phyloP scores from a whole-genome alignment of 1,139 yeast genomes.

The Suhomyces yuchorum region DNA sequence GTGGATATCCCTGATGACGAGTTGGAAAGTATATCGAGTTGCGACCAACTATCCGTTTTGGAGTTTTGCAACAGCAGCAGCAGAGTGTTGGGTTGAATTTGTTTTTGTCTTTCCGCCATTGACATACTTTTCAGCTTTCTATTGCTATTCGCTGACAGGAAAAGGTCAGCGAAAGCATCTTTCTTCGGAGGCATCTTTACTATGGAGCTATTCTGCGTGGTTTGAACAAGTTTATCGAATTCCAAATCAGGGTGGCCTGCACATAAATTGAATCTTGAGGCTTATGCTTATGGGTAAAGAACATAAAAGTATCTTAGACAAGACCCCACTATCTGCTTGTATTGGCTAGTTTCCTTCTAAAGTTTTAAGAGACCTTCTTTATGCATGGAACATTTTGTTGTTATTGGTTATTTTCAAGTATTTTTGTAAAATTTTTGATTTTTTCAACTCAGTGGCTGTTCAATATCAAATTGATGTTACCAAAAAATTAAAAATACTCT shows the following conservation, averaged over 20 bases:
- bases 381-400: too few species aligned
- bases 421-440: too few species aligned
- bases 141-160: conserved; percentile 35
- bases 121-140: conserved; percentile 19
- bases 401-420: too few species aligned
- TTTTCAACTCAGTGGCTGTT: too few species aligned
- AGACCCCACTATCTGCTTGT: too few species aligned
- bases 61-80: conserved; percentile 11
- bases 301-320: too few species aligned
- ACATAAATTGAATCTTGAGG: neutral
- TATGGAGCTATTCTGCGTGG: neutral
- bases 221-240: neutral
- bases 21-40: conserved; percentile 21
- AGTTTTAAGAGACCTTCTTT: too few species aligned
- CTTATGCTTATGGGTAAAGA: neutral
- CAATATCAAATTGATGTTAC: too few species aligned
- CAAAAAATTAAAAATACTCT: too few species aligned
- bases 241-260: conserved; percentile 4
- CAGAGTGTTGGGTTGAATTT: conserved; percentile 4
- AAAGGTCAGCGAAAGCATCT: conserved; percentile 52
- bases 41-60: conserved; percentile 21
- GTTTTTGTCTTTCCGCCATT: conserved; percentile 26
- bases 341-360: too few species aligned
- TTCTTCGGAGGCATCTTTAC: conserved; percentile 38
- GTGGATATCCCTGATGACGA: conserved; percentile 9